phyloP scores from a whole-genome alignment of 176 grass and related monocot genomes.

The Oryza longistaminata region DNA sequence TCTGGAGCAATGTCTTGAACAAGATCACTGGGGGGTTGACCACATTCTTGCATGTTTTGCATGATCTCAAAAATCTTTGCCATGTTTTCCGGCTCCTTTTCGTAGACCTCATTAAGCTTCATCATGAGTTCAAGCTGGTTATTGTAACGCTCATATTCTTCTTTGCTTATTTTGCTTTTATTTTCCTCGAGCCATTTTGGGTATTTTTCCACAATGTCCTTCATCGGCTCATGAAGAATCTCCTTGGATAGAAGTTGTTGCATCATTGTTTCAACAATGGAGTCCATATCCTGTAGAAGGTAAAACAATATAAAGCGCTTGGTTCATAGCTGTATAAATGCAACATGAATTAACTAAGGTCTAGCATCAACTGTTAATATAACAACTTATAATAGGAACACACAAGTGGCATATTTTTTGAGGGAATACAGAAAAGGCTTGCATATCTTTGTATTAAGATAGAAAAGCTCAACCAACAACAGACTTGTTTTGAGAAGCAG shows the following conservation, averaged over 20 bases:
- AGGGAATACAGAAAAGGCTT: no score
- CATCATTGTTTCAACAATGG: slow-evolving; percentile 98
- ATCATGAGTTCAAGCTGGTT: slow-evolving; percentile 79
- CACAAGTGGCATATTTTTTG: neutral
- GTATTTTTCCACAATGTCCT: slow-evolving; percentile 91
- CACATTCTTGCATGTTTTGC: slow-evolving; percentile 98
- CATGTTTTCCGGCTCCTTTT: slow-evolving; percentile 83
- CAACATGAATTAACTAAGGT: neutral
- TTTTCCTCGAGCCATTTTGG: slow-evolving; percentile 92
- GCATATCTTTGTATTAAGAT: no score
- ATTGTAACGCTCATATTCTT: slow-evolving; percentile 71
- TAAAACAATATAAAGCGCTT: slow-evolving; percentile 20
- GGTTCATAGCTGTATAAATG: neutral
- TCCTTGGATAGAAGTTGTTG: slow-evolving; percentile 95
- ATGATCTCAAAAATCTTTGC: slow-evolving; percentile 86
- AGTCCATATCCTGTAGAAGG: slow-evolving; percentile 74
- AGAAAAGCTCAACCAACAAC: no score
- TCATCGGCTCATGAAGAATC: slow-evolving; percentile 97
- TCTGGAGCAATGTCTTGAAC: slow-evolving; percentile 85
- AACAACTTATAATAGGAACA: neutral
- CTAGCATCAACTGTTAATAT: slow-evolving; percentile 1
- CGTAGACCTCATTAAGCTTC: slow-evolving; percentile 80
- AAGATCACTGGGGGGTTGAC: slow-evolving; percentile 92
- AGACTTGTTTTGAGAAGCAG: no score
- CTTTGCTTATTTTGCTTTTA: slow-evolving; percentile 68